Conservation (phyloP, 2,329 filamentous ascomycete species). For the Cytospora leucostoma region DNA sequence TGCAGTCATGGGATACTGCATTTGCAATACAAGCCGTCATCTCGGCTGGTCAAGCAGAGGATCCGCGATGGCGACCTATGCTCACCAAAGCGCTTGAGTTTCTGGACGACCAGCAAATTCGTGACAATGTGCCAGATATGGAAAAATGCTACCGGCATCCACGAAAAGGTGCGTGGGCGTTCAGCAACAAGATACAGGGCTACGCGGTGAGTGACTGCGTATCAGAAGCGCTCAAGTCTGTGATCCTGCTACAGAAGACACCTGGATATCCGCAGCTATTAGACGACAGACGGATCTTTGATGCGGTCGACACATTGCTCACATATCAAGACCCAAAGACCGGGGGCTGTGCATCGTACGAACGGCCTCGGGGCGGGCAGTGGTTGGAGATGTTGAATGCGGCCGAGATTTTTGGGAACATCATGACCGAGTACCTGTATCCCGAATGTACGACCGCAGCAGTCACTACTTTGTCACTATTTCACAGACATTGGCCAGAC, state of each 20-base stretch:
- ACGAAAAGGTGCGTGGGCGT: conserved; percentile 92
- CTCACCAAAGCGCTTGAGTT: conserved; percentile 80
- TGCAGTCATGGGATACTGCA: conserved; percentile 94
- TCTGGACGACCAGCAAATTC: conserved; percentile 87
- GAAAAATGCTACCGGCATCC: conserved; percentile 84
- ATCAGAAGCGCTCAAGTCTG: conserved; percentile 83
- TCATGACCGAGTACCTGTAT: conserved; percentile 99
- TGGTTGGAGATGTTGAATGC: conserved; percentile 86
- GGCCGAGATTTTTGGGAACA: conserved; percentile 92
- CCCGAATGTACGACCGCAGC: conserved; percentile 96
- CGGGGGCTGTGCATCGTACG: conserved; percentile 89
- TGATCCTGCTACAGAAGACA: conserved; percentile 77
- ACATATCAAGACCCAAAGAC: conserved; percentile 82
- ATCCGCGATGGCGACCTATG: conserved; percentile 80
- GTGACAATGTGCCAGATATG: conserved; percentile 77
- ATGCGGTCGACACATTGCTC: conserved; percentile 86
- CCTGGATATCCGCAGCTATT: conserved; percentile 74
- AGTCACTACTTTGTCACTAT: conserved; percentile 82
- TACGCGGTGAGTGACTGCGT: conserved; percentile 96
- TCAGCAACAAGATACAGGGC: conserved; percentile 88
- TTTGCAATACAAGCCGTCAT: conserved; percentile 84
- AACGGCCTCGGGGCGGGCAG: conserved; percentile 75
- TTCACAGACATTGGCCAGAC: conserved; percentile 76
- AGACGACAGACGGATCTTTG: conserved; percentile 75
- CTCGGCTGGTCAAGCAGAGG: conserved; percentile 75